Conservation (phyloP, 441 rosid genomes). For the Macaranga tanarius region DNA sequence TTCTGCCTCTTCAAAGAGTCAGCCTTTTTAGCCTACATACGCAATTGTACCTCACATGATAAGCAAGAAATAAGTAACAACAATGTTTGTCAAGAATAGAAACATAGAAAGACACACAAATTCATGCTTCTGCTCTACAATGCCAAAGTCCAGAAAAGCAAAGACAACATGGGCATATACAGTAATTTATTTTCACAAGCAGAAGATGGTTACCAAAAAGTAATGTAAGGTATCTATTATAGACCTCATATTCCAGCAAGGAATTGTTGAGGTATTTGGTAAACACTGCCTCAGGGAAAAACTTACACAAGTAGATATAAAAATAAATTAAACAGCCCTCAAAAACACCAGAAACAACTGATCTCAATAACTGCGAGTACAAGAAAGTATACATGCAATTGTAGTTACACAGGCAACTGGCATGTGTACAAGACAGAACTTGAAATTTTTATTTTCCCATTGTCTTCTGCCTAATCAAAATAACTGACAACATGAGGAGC, state of each 20-base stretch:
- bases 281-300: not conserved
- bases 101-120: not conserved
- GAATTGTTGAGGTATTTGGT: not conserved
- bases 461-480: not conserved
- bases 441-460: not conserved
- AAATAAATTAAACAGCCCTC: not conserved
- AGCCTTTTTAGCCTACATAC: slow-evolving; percentile 30
- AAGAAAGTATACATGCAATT: not conserved
- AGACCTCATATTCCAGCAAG: not conserved
- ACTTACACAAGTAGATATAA: not conserved
- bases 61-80: not conserved
- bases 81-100: not conserved
- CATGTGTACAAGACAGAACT: not conserved
- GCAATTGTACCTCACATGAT: slow-evolving; percentile 13
- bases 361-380: not conserved
- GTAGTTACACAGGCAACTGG: not conserved
- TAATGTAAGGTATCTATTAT: not conserved
- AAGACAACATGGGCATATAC: not conserved
- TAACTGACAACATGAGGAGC: not conserved
- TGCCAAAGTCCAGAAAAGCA: not conserved
- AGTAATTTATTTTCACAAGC: not conserved
- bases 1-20: slow-evolving; percentile 18
- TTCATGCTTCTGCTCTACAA: not conserved
- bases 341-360: slow-evolving; percentile 2
- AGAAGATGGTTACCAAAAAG: not conserved